Evolutionary conservation across 345 rosid species (phyloP), one percentile per base, ranked within the genome.

Genomic region (Nephelium lappaceum): DNA sequence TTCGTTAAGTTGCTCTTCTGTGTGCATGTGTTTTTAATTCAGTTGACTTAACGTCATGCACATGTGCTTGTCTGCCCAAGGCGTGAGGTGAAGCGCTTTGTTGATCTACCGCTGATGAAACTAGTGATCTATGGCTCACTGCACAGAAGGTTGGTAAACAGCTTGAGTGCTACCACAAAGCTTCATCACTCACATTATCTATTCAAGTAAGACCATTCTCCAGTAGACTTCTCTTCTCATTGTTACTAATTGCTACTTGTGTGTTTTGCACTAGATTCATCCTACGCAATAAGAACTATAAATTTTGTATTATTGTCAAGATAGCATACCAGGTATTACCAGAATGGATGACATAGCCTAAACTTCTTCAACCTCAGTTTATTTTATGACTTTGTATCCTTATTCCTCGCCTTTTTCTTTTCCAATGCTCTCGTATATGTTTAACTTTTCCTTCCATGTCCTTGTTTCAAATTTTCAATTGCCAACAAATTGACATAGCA

Each of bases 1-100:
- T 57, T 57, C 5, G 62, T 57, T 18, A n/a, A 51, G 18, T 11
- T 15, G 7, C 57, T 51, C 7, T 27, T 71, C 27, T 1, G 5
- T 57, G 47, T 49, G 41, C 27, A 14, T 60, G 2, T 21, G 15
- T 21, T 45, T 78, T 69, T 73, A 68, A 55, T 82, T 84, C 87
- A 77, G 79, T 81, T 84, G 77, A 72, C 93, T 91, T 89, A 74
- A 90, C 94, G n/a, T 68, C 60, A 82, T 41, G 53, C 36, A 93
- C 97, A 93, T 91, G 99, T 96, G 73, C 97, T 96, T 75, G 91
- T 93, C 72, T 89, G 94, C 80, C 93, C 97, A 69, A 86, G 86
- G 85, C 97, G 98, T 71, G 93, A 90, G 84, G 98, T 88, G 67
- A 87, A 91, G 79, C 95, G 97, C 55, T 89, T 96, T 86, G 88